phyloP scores from a whole-genome alignment of 2,329 filamentous ascomycete genomes.

The Knufia fluminis region DNA sequence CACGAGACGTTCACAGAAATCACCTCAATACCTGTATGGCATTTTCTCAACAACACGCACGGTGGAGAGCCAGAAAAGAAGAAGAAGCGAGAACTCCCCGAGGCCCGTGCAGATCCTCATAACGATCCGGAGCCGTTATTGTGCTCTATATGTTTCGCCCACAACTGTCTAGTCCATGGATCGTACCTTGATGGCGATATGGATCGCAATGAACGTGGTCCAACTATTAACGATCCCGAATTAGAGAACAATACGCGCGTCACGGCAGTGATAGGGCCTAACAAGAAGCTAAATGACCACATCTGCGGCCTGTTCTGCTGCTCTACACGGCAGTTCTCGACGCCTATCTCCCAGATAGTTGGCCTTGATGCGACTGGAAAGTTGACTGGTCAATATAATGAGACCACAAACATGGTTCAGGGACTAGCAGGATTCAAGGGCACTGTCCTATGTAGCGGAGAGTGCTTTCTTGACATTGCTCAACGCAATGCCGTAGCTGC shows the following conservation, averaged over 20 bases:
- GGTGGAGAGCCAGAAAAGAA: slow-evolving; percentile 11
- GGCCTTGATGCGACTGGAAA: background rate
- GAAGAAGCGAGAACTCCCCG: too few relatives aligned
- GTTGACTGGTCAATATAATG: background rate
- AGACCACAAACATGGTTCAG: background rate
- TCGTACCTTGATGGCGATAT: slow-evolving; percentile 16
- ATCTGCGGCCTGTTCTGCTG: slow-evolving; percentile 22
- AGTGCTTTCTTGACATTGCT: slow-evolving; percentile 1
- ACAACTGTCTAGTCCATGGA: slow-evolving; percentile 22
- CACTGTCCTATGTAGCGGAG: background rate
- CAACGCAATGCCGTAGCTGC: background rate
- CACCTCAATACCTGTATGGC: slow-evolving; percentile 19
- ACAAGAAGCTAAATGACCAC: slow-evolving; percentile 8
- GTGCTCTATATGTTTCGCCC: slow-evolving; percentile 21
- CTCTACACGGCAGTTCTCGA: background rate
- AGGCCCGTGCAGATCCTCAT: too few relatives aligned
- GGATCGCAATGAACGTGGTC: slow-evolving; percentile 13
- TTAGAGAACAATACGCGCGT: slow-evolving; percentile 16
- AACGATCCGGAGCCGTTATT: slow-evolving; percentile 1
- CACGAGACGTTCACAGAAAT: slow-evolving; percentile 15
- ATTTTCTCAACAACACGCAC: slow-evolving; percentile 12
- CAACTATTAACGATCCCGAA: slow-evolving; percentile 20
- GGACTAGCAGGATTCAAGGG: background rate
- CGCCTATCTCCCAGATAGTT: background rate
- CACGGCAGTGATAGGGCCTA: slow-evolving; percentile 8